Evolutionary conservation across 768 basidiomycete species (phyloP).

Genomic region (Pleurotus eryngii): DNA sequence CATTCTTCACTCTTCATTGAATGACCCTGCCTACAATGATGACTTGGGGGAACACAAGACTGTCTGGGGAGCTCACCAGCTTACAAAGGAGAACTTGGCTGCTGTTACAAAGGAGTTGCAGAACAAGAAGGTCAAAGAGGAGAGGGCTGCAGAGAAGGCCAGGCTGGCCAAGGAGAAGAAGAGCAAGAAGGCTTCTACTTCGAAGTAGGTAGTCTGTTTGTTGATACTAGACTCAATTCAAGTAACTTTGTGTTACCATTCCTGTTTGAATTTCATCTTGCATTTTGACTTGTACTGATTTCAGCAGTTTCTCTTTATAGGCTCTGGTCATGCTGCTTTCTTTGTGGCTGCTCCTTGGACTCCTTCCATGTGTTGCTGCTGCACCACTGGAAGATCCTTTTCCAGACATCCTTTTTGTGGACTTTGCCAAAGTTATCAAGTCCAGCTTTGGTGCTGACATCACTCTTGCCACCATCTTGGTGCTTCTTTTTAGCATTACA

Average conservation of each 20-base stretch:
- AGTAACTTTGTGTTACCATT: neutral
- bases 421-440: neutral
- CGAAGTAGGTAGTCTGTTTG: neutral
- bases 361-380: neutral
- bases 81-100: neutral
- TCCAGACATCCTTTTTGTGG: conserved; percentile 2
- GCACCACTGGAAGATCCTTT: neutral
- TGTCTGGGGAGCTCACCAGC: neutral
- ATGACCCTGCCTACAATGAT: neutral
- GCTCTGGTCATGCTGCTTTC: neutral
- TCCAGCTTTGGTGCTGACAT: neutral
- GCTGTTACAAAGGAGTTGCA: neutral
- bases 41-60: neutral
- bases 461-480: conserved; percentile 1
- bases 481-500: neutral
- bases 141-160: neutral
- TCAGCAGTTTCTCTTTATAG: neutral
- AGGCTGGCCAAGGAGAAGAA: neutral
- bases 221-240: neutral
- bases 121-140: neutral
- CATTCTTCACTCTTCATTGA: neutral
- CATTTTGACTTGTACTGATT: neutral
- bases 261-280: neutral
- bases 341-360: neutral
- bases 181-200: neutral